Evolutionary conservation across 2,329 filamentous ascomycete genomes (phyloP).

Genomic region (Calonectria fujianensis): DNA sequence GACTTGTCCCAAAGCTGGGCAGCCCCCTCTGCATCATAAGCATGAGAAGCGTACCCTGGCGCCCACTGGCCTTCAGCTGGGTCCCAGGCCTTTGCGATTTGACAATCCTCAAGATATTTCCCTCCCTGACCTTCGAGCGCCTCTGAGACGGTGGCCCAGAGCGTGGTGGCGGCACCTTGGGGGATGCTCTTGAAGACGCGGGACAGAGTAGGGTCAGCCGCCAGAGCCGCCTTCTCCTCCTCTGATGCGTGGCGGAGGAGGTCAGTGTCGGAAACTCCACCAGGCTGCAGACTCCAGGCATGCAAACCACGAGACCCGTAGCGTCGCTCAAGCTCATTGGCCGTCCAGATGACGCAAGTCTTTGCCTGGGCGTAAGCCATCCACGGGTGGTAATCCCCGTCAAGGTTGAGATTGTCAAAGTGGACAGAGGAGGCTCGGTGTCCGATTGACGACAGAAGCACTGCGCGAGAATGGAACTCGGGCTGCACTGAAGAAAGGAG

Average conservation of each 20-base stretch:
- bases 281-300: conserved; percentile 65
- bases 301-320: conserved; percentile 67
- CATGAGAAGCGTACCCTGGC: conserved; percentile 5
- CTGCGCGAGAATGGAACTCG: conserved; percentile 56
- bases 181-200: conserved; percentile 38
- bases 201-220: background rate
- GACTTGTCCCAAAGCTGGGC: conserved; percentile 20
- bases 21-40: conserved; percentile 17
- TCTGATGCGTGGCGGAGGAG: conserved; percentile 3
- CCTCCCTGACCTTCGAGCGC: conserved; percentile 67
- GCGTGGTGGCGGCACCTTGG: conserved; percentile 69
- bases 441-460: conserved; percentile 56
- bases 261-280: conserved; percentile 48
- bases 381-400: conserved; percentile 53
- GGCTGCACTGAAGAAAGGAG: conserved; percentile 54
- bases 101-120: conserved; percentile 61
- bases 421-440: conserved; percentile 43
- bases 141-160: conserved; percentile 64
- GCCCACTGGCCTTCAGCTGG: background rate
- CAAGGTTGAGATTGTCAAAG: conserved; percentile 36
- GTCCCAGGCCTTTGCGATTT: conserved; percentile 11
- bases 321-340: conserved; percentile 70
- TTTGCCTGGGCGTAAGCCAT: conserved; percentile 69
- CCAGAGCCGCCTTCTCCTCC: background rate
- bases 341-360: conserved; percentile 70